A percentile compares a stretch with the other conserved stretches of the same genome.
These are phyloP conservation scores for Kandelia obovata DNA, from an alignment of 345 rosid genomes.

Conservation along the genomic window DNA sequence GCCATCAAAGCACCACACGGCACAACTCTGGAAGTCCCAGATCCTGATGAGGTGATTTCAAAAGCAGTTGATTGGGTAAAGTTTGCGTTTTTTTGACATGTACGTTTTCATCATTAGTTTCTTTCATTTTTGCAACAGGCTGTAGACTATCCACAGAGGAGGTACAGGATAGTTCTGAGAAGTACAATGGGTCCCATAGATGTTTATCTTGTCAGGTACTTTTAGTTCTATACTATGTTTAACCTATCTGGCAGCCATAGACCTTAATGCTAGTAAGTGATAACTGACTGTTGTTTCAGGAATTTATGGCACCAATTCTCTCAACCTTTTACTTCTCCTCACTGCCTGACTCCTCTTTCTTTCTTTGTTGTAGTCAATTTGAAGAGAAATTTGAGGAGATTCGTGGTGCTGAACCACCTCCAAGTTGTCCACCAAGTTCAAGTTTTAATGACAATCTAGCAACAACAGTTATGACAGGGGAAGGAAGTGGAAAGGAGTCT, in stretches of 20 bases:
- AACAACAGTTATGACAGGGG: slow-evolving; percentile 34
- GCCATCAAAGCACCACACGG: slow-evolving; percentile 99
- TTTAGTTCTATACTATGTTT: slow-evolving; percentile 19
- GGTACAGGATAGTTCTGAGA: slow-evolving; percentile 87
- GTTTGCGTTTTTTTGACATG: not conserved
- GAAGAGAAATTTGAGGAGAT: slow-evolving; percentile 89
- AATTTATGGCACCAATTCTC: not conserved
- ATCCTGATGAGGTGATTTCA: slow-evolving; percentile 90
- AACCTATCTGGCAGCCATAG: not conserved
- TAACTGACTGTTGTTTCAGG: not conserved
- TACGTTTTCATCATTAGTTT: slow-evolving; percentile 6
- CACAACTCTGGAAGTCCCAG: slow-evolving; percentile 97
- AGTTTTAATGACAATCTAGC: slow-evolving; percentile 44
- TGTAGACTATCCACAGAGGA: slow-evolving; percentile 83
- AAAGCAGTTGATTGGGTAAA: slow-evolving; percentile 11
- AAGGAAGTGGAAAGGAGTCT: slow-evolving; percentile 47
- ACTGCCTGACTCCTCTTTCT: not conserved
- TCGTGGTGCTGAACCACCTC: slow-evolving; percentile 53
- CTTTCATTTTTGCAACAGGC: slow-evolving; percentile 46
- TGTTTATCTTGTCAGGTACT: slow-evolving; percentile 92
- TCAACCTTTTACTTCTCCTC: too few species aligned
- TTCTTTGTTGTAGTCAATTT: slow-evolving; percentile 51
- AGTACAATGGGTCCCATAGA: slow-evolving; percentile 98
- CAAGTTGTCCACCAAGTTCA: slow-evolving; percentile 49
- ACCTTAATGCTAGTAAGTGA: not conserved